Percentiles rank a stretch among this genome's conserved stretches.
Conservation (phyloP, 2,329 filamentous ascomycete genomes). For the Calonectria hongkongensis region DNA sequence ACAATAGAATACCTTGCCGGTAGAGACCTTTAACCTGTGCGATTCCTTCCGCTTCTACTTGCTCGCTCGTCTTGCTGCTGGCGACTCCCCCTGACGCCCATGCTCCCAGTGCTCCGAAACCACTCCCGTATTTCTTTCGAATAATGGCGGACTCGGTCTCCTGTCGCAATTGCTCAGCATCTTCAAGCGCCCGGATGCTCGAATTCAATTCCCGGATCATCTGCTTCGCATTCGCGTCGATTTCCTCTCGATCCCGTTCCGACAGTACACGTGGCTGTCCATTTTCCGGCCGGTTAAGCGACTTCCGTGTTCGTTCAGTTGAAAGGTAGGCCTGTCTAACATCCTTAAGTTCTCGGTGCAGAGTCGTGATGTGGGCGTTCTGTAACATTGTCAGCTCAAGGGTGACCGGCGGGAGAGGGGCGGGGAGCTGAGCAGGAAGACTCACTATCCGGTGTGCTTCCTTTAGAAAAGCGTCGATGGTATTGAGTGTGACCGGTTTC, state of each 20-base stretch:
- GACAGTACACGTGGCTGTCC: slow-evolving; percentile 77
- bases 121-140: slow-evolving; percentile 79
- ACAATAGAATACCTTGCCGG: slow-evolving; percentile 89
- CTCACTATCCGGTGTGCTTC: slow-evolving; percentile 94
- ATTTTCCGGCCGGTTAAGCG: slow-evolving; percentile 68
- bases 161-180: slow-evolving; percentile 88
- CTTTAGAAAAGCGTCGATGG: slow-evolving; percentile 90
- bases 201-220: slow-evolving; percentile 90
- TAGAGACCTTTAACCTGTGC: slow-evolving; percentile 81
- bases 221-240: slow-evolving; percentile 90
- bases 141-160: slow-evolving; percentile 83
- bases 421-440: slow-evolving; percentile 50
- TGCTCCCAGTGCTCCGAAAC: slow-evolving; percentile 77
- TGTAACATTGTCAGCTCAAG: slow-evolving; percentile 61
- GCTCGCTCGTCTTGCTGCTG: slow-evolving; percentile 75
- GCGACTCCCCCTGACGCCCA: slow-evolving; percentile 78
- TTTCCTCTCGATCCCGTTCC: slow-evolving; percentile 87
- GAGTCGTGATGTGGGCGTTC: slow-evolving; percentile 89
- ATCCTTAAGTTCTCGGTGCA: slow-evolving; percentile 86
- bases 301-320: slow-evolving; percentile 79
- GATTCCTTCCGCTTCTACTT: slow-evolving; percentile 82
- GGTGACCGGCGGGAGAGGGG: not conserved
- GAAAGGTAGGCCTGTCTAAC: slow-evolving; percentile 95
- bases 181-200: slow-evolving; percentile 85
- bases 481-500: slow-evolving; percentile 66